phyloP scores from a whole-genome alignment of 495 filamentous ascomycete genomes.

The Lasiosphaeria miniovina region DNA sequence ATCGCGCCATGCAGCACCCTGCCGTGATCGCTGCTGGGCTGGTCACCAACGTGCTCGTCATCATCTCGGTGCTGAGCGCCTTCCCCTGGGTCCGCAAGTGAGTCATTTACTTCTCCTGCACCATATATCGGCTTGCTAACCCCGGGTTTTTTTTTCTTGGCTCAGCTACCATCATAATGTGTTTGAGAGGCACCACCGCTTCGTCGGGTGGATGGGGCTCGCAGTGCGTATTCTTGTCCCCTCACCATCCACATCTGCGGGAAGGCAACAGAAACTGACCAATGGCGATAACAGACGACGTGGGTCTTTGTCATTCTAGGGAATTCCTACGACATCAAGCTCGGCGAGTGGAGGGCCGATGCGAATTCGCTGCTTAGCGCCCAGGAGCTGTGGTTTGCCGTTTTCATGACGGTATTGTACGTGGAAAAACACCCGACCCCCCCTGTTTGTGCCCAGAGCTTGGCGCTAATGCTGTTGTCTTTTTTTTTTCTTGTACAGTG shows the following conservation, averaged over 20 bases:
- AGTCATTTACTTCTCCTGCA: conserved; percentile 13
- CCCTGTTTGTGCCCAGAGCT: neutral
- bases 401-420: conserved; percentile 46
- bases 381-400: conserved; percentile 46
- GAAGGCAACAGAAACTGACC: neutral
- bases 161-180: conserved; percentile 37
- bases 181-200: conserved; percentile 44
- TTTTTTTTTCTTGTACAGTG: conserved; percentile 17
- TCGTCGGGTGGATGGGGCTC: conserved; percentile 44
- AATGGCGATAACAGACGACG: conserved; percentile 28
- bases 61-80: conserved; percentile 43
- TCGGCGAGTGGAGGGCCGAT: conserved; percentile 33
- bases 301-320: conserved; percentile 43
- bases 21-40: conserved; percentile 41
- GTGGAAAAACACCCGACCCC: conserved; percentile 2
- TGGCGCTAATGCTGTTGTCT: too few relatives aligned
- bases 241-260: neutral
- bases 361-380: conserved; percentile 37
- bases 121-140: neutral
- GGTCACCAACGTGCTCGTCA: conserved; percentile 41
- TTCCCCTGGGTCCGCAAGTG: conserved; percentile 49
- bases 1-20: conserved; percentile 27
- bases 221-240: conserved; percentile 28
- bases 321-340: conserved; percentile 38
- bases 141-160: too few relatives aligned